Conservation (phyloP, 345 rosid genomes). For the Populus tremula region DNA sequence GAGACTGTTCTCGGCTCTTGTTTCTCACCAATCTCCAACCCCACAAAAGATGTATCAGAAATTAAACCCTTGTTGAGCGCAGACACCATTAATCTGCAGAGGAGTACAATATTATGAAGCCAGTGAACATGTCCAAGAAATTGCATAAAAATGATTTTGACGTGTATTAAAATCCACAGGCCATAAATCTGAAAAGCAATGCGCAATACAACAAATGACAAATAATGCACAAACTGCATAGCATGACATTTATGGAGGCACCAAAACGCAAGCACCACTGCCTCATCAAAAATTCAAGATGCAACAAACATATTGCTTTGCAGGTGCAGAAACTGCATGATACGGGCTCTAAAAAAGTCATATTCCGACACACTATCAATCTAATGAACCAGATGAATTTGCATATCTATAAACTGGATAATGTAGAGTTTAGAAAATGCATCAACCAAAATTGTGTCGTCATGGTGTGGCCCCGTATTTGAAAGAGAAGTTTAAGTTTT, state of each 20-base stretch:
- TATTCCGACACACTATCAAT: slow-evolving; percentile 8
- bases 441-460: background rate
- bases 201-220: background rate
- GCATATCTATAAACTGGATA: background rate
- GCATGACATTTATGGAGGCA: background rate
- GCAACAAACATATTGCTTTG: background rate
- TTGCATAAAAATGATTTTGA: background rate
- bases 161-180: background rate
- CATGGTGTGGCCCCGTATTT: background rate
- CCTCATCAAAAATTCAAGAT: background rate
- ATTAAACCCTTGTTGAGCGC: slow-evolving; percentile 53
- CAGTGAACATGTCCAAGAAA: slow-evolving; percentile 5
- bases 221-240: background rate
- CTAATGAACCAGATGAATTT: slow-evolving; percentile 2
- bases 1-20: slow-evolving; percentile 33
- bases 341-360: background rate
- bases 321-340: background rate
- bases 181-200: background rate
- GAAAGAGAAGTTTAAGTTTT: background rate
- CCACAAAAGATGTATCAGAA: slow-evolving; percentile 46
- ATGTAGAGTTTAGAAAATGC: background rate
- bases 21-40: slow-evolving; percentile 46
- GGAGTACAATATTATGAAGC: background rate
- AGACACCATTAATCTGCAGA: slow-evolving; percentile 78
- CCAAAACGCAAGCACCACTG: background rate